Evolutionary conservation across 495 filamentous ascomycete species (phyloP), one percentile per base, ranked within the genome.

Genomic region (Terfezia boudieri): DNA sequence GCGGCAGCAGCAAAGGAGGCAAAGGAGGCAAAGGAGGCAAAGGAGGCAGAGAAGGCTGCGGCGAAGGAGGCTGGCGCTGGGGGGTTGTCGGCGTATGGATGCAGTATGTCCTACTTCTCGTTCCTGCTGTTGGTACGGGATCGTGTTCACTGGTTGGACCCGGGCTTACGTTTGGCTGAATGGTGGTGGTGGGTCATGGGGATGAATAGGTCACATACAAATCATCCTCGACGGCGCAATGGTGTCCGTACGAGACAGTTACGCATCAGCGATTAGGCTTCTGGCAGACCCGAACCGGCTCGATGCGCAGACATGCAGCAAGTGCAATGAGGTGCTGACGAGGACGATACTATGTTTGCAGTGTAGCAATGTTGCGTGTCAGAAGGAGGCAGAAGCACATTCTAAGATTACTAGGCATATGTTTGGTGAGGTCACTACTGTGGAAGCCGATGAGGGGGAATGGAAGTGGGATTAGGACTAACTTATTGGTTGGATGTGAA

Each of bases 261-360:
- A 46, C 17, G 41, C 17, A 46, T 46, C 41, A 2, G 41, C 41
- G 12, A 46, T 46, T 46, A 14, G 41, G 12, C 41, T 46, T 4
- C 41, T 46, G 17, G 41, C 41, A 46, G 41, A 46, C 17, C 41
- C 12, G 17, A 46, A 46, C 17, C 12, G 41, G 41, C 41, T 46
- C 12, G 41, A 46, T 46, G 41, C 41, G 41, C 41, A 46, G 17
- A 46, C 50, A 36, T 65, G 63, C 55, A 38, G 14, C 20, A 55
- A 57, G 22, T 64, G 62, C 50, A 62, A 56, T 49, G 62, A 65
- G 50, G 57, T 57, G 38, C 62, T 81, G 53, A 76, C 75, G 8
- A 69, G 78, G 43, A 80, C 79, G 50, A 82, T 79, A 58, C 71
- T 84, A 16, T 86, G 82, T 59, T 70, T 86, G 37, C 80, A 85